Base-by-base conservation (phyloP, 177 flowering plant genomes). In the Tripterygium wilfordii region DNA sequence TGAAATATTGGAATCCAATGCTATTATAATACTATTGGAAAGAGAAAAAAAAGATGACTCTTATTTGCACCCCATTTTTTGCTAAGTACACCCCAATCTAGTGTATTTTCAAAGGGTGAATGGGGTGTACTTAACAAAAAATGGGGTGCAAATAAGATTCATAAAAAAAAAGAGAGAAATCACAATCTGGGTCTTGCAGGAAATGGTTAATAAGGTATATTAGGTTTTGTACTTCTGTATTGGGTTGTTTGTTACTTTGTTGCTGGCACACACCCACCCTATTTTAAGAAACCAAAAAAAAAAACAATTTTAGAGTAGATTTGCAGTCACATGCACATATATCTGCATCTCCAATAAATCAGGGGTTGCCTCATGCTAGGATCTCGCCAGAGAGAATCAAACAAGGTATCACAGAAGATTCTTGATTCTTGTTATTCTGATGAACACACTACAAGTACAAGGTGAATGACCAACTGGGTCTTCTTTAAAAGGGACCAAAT, bases 131-230 rank as follows among this genome's bases (percentile, higher is more conserved):
- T n/a, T n/a, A n/a, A n/a, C n/a, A n/a, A n/a, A n/a, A n/a, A n/a
- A n/a, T n/a, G n/a, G n/a, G n/a, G n/a, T n/a, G n/a, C n/a, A n/a
- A n/a, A n/a, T n/a, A n/a, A n/a, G n/a, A n/a, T n/a, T n/a, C n/a
- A n/a, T n/a, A n/a, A n/a, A n/a, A n/a, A n/a, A n/a, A n/a, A n/a
- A n/a, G n/a, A n/a, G n/a, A n/a, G n/a, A 5, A 31, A 48, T 23
- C 19, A 36, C 2, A 3, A 54, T 68, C 52, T 62, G 49, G 55
- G 48, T 64, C 46, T 67, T 57, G 52, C 36, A 53, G 53, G 48
- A 55, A 60, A 51, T 48, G 57, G 42, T 51, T 22, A 43, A 10
- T 49, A 30, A 26, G 23, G 40, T 37, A 18, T n/a, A 24, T 43
- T 2, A 14, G 25, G 29, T 37, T 68, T 21, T 58, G 60, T 48